phyloP scores from a whole-genome alignment of 352 stramenopile species.

The Pythium apleroticum region DNA sequence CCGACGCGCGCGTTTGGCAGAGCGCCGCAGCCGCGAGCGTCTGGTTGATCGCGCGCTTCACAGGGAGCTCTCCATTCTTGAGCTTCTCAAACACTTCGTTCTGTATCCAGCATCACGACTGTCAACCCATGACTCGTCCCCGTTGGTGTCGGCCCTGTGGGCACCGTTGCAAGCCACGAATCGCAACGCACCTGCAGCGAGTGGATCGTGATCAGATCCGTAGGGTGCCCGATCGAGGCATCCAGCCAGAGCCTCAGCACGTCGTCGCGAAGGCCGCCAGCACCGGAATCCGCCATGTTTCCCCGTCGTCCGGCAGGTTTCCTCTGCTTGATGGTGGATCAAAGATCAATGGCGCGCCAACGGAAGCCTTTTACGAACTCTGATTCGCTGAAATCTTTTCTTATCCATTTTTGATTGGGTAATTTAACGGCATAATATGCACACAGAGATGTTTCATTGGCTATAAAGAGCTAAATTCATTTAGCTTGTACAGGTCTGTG shows the following conservation, averaged over 20 bases:
- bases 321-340: conserved; percentile 8
- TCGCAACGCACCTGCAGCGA: conserved; percentile 44
- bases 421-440: not conserved
- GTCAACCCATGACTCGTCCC: conserved; percentile 12
- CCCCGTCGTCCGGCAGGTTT: not conserved
- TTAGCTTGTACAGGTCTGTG: not conserved
- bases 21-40: conserved; percentile 55
- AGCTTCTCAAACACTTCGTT: conserved; percentile 69
- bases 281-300: conserved; percentile 25
- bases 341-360: conserved; percentile 34
- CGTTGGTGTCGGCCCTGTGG: not conserved
- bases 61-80: conserved; percentile 48
- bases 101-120: conserved; percentile 19
- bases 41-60: conserved; percentile 69
- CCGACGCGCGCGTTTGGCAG: conserved; percentile 53
- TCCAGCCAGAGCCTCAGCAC: conserved; percentile 66
- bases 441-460: not conserved
- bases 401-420: not conserved
- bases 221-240: conserved; percentile 46
- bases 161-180: not conserved
- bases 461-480: not conserved
- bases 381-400: conserved; percentile 18
- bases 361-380: conserved; percentile 10
- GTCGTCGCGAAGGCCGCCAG: conserved; percentile 40
- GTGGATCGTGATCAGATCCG: conserved; percentile 51